Evolutionary conservation across 768 basidiomycete species (phyloP), one percentile per base, ranked within the genome.

Genomic region (Rhodotorula taiwanensis): DNA sequence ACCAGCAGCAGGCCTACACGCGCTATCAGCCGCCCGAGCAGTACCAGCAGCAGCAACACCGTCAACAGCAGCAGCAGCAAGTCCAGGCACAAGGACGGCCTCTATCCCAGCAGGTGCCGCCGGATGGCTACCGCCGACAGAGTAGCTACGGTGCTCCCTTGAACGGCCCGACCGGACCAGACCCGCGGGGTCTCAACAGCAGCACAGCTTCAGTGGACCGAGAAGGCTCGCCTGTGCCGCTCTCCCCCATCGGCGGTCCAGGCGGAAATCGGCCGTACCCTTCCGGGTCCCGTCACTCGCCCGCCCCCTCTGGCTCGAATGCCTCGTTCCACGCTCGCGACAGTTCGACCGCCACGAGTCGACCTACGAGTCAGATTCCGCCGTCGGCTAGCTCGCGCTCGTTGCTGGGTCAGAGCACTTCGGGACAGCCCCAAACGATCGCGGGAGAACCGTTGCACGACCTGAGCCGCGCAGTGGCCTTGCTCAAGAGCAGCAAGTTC

Each of bases 391-490:
- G 58, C 58, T 33, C 58, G 28, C 30, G 58, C 14, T 43, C 41
- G 20, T 15, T 58, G 14, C 16, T 41, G 13, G 30, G 28, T 6
- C 58, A 58, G 21, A 27, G 25, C 7, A 36, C 4, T 5, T 10
- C 42, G 27, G 34, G 21, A 28, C 25, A 27, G 14, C 55, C 50
- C 42, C 33, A 34, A 14, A 69, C 63, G 9, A 69, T 69, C 41
- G 67, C 67, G 3, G 67, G 67, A 5, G 67, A 69, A 55, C 63
- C 63, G 13, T 45, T 69, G 39, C 67, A 69, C 25, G 67, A 69
- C 47, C 41, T 69, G n/a, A 30, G 45, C 1, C 21, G 67, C 15
- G 67, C 67, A 10, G 27, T 62, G n/a, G 45, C 53, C 3, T 39
- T 69, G 13, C 54, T 69, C 31, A 69, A 65, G 50, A 55, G 59